Conservation (phyloP, 169 alveolate genomes). For the Amoebophrya sp. region DNA sequence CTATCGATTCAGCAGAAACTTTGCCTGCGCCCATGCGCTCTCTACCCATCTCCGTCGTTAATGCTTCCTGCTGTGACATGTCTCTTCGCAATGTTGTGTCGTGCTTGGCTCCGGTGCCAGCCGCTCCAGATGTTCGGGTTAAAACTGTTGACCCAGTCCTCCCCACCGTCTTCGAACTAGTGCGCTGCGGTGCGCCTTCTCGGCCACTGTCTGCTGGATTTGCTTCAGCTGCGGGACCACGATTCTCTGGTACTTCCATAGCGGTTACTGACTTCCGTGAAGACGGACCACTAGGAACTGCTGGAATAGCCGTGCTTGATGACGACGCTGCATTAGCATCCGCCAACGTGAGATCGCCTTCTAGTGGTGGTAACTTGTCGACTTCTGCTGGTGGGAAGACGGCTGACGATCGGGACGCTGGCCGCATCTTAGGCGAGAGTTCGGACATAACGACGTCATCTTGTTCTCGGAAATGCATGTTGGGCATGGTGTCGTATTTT, state of each 20-base stretch:
- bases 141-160: too few species aligned
- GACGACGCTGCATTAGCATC: not conserved
- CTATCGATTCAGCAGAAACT: not conserved
- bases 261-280: too few species aligned
- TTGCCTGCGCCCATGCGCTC: not conserved
- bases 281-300: too few species aligned
- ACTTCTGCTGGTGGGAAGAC: not conserved
- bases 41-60: not conserved
- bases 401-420: not conserved
- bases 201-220: not conserved
- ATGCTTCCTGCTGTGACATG: not conserved
- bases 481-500: not conserved
- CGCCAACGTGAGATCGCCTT: not conserved
- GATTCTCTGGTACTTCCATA: too few species aligned
- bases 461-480: not conserved
- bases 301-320: too few species aligned
- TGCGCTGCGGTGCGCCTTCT: not conserved
- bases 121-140: too few species aligned
- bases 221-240: not conserved
- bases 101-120: not conserved
- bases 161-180: not conserved
- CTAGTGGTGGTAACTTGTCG: too few species aligned
- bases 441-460: not conserved
- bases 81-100: not conserved
- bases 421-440: not conserved